Base-by-base conservation (phyloP, 768 basidiomycete genomes). In the Pisolithus sp. region DNA sequence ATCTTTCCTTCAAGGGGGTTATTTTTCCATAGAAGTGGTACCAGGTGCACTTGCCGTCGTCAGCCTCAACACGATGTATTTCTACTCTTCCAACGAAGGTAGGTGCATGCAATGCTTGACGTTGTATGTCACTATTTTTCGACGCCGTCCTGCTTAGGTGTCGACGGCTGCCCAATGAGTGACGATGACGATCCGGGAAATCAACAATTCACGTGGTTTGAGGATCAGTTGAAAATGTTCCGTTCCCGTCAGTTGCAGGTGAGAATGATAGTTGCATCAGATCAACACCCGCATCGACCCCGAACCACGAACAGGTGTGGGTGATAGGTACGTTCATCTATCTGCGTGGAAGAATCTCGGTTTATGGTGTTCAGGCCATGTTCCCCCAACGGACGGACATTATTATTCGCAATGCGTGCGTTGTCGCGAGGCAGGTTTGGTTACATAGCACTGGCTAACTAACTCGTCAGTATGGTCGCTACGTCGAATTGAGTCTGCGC, bases 61-160 rank as follows among this genome's bases (percentile, higher is more conserved):
- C 62, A 86, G 85, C 57, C 72, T 94, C 48, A 96, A 93, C 67
- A 93, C 92, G 0, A 79, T 94, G 71, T 94, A 89, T 70, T 93
- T 89, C 71, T 94, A 87, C 66, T 87, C 90, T 64, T 83, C 86
- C 13, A 93, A 93, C 68, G 88, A 89, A 73, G 85, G 89, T 40
- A 42, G 17, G 38, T 52, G 39, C 24, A 15, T 8, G 30, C 46
- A 58, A 13, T 18, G 40, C 26, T n/a, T 30, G 23, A 24, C 47
- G 26, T 48, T 46, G 36, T 62, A 48, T 20, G 9, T 13, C n/a
- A 8, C 12, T 12, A 8, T 15, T 12, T n/a, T 3, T 21, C 31
- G 36, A 62, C 39, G 23, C 48, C 24, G 49, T 34, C n/a, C 36
- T 26, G 43, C 56, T 1, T 26, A 92, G 90, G 84, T 57, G 87